Evolutionary conservation across 139 green algal genomes (phyloP).

Genomic region (Diplosphaera chodatii): DNA sequence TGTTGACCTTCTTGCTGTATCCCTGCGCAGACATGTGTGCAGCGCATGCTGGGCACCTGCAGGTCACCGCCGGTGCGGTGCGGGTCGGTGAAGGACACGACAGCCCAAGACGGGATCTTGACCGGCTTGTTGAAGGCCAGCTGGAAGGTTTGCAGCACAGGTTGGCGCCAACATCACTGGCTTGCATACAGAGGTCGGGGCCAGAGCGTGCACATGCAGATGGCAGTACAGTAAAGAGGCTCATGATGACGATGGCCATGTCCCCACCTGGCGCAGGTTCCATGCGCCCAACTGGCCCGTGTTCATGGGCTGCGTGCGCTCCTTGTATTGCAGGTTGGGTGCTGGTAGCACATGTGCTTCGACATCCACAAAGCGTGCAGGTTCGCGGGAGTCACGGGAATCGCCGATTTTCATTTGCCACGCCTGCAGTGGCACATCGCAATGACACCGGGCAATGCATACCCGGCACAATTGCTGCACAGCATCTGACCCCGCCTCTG

Average conservation of each 20-base stretch:
- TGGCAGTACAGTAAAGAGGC: no score
- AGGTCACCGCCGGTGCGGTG: background rate
- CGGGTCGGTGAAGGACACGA: slow-evolving; percentile 4
- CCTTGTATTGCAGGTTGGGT: background rate
- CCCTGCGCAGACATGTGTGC: background rate
- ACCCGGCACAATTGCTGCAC: no score
- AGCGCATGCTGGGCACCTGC: background rate
- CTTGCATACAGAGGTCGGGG: no score
- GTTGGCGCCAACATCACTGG: no score
- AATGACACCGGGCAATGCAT: no score
- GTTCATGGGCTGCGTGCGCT: background rate
- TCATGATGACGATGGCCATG: no score
- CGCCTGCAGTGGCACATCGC: background rate
- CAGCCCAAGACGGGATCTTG: slow-evolving; percentile 1
- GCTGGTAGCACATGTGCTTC: slow-evolving; percentile 36
- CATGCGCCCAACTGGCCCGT: background rate
- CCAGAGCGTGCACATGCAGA: no score
- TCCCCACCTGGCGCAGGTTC: slow-evolving; percentile 4
- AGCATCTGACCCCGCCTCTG: no score
- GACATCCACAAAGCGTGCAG: slow-evolving; percentile 19
- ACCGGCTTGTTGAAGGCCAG: background rate
- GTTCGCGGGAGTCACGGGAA: no score
- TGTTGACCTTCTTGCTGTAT: no score
- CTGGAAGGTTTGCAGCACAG: background rate
- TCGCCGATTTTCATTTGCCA: slow-evolving; percentile 28